Evolutionary conservation across 2,329 filamentous ascomycete genomes (phyloP).

Genomic region (Cladosporium velox): DNA sequence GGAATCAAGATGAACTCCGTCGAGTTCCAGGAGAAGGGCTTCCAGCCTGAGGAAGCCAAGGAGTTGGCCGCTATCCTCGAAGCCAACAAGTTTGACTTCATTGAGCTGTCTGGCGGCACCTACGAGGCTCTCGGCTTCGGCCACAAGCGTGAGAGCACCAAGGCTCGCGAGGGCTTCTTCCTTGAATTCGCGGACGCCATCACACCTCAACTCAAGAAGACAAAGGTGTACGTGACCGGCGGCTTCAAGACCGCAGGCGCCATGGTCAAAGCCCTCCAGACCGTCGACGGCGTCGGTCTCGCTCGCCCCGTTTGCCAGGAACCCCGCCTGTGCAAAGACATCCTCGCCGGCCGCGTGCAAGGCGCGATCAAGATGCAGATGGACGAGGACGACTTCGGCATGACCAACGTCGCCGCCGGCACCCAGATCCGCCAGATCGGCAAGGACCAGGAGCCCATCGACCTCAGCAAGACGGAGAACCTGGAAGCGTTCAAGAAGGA

Average conservation of each 20-base stretch:
- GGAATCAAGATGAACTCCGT: conserved; percentile 63
- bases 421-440: conserved; percentile 56
- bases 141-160: conserved; percentile 57
- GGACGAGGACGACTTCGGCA: conserved; percentile 56
- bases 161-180: conserved; percentile 56
- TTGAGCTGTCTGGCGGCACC: conserved; percentile 63
- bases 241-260: conserved; percentile 57
- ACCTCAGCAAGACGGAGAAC: conserved; percentile 52
- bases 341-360: conserved; percentile 49
- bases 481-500: conserved; percentile 52
- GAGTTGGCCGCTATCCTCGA: conserved; percentile 53
- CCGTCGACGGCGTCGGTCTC: conserved; percentile 63
- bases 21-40: conserved; percentile 56
- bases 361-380: conserved; percentile 52
- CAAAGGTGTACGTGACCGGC: conserved; percentile 61
- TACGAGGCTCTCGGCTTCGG: conserved; percentile 57
- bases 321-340: conserved; percentile 47
- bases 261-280: conserved; percentile 60
- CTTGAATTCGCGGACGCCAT: conserved; percentile 60
- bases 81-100: conserved; percentile 55
- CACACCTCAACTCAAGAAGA: conserved; percentile 51
- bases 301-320: conserved; percentile 58
- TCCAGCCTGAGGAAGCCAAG: conserved; percentile 54
- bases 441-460: conserved; percentile 56
- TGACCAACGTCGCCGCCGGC: conserved; percentile 50